Conservation (phyloP, 495 filamentous ascomycete genomes). For the Pseudomonodictys pantanalensis region DNA sequence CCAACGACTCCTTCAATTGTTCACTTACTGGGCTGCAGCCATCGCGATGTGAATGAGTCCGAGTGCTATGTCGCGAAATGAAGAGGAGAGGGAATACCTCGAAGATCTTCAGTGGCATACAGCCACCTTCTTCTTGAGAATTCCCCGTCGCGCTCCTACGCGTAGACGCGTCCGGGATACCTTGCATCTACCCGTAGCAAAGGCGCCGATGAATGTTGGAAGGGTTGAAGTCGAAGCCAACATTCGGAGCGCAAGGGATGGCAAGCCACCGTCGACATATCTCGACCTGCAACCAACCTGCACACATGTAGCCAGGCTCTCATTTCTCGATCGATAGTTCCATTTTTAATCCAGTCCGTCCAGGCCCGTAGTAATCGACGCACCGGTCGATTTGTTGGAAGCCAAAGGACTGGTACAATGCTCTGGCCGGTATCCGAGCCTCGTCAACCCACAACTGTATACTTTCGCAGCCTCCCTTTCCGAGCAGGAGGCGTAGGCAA, state of each 20-base stretch:
- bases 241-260: too few species aligned
- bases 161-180: constrained; percentile 10
- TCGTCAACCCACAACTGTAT: constrained; percentile 63
- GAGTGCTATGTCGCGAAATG: not conserved
- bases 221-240: too few species aligned
- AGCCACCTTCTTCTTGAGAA: constrained; percentile 20
- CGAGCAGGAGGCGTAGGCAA: constrained; percentile 48
- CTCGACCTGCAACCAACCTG: too few species aligned
- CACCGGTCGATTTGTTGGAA: constrained; percentile 54
- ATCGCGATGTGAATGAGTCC: not conserved
- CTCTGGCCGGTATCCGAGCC: constrained; percentile 49
- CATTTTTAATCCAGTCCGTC: constrained; percentile 57
- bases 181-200: not conserved
- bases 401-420: constrained; percentile 50
- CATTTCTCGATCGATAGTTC: constrained; percentile 38
- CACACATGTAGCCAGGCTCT: too few species aligned
- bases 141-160: constrained; percentile 19
- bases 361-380: constrained; percentile 57
- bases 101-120: constrained; percentile 5
- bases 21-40: not conserved
- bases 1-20: too few species aligned
- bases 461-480: constrained; percentile 52
- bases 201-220: too few species aligned
- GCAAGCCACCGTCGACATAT: too few species aligned
- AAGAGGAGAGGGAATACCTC: not conserved